Evolutionary conservation across 2,329 filamentous ascomycete species (phyloP).

Genomic region (Penicillium sp.): DNA sequence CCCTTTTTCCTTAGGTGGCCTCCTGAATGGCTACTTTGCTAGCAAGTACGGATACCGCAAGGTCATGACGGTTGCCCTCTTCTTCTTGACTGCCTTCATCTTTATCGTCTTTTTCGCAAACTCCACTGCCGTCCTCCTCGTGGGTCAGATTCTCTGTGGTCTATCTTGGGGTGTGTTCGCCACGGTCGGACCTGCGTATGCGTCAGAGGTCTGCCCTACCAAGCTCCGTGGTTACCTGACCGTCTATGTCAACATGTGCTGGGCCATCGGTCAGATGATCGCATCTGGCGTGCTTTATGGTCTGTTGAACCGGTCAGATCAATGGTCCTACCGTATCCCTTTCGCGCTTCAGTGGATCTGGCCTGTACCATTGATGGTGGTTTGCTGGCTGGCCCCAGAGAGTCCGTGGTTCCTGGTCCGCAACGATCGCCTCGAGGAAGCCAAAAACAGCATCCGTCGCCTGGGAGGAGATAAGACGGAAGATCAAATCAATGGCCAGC

Average conservation of each 20-base stretch:
- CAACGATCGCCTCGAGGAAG: conserved; percentile 26
- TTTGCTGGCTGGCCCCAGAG: conserved; percentile 29
- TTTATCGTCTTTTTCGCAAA: conserved; percentile 55
- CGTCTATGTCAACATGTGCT: conserved; percentile 45
- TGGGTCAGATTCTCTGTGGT: conserved; percentile 52
- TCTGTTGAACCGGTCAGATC: conserved; percentile 30
- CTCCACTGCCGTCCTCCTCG: conserved; percentile 46
- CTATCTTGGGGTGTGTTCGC: conserved; percentile 41
- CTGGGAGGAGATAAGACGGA: conserved; percentile 27
- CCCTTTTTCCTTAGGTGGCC: conserved; percentile 22
- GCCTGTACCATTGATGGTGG: conserved; percentile 26
- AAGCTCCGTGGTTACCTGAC: conserved; percentile 36
- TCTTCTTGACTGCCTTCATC: conserved; percentile 47
- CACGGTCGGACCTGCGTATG: conserved; percentile 30
- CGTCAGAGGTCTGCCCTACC: conserved; percentile 33
- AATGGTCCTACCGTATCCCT: conserved; percentile 44
- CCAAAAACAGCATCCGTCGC: conserved; percentile 22
- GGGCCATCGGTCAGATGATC: conserved; percentile 36
- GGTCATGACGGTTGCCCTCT: conserved; percentile 48
- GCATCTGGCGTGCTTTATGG: conserved; percentile 34
- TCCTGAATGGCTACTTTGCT: conserved; percentile 33
- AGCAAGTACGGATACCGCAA: conserved; percentile 46
- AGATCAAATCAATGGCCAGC: conserved; percentile 25
- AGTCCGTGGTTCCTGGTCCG: conserved; percentile 32
- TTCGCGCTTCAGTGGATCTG: conserved; percentile 36